Evolutionary conservation across 1,139 yeast genomes (phyloP).

Genomic region (Nakaseomyces uthaithaninus): DNA sequence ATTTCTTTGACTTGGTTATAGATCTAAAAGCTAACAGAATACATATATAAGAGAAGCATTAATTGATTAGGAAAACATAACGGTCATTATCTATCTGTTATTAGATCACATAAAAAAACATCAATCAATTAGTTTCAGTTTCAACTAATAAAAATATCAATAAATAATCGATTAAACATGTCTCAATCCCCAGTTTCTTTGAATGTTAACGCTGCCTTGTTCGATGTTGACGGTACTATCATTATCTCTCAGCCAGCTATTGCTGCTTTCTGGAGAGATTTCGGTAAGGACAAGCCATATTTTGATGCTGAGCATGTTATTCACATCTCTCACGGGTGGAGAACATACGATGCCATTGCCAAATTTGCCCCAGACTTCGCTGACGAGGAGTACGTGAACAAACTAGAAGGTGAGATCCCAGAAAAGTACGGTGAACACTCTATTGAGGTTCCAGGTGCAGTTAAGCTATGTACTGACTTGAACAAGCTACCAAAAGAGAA

Average conservation of each 20-base stretch:
- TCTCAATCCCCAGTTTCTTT: constrained; percentile 27
- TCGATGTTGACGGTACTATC: constrained; percentile 77
- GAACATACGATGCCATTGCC: constrained; percentile 70
- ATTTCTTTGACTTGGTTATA: neutral
- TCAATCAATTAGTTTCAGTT: neutral
- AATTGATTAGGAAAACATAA: neutral
- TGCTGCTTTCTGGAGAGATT: constrained; percentile 71
- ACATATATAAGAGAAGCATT: neutral
- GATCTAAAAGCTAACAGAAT: neutral
- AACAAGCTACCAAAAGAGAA: constrained; percentile 37
- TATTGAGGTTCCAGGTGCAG: constrained; percentile 68
- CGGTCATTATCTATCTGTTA: neutral
- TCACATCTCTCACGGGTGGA: constrained; percentile 71
- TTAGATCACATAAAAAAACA: neutral
- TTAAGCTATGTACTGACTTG: constrained; percentile 41
- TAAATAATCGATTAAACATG: constrained; percentile 18
- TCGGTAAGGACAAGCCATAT: constrained; percentile 60
- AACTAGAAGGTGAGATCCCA: constrained; percentile 64
- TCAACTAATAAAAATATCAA: constrained; percentile 1
- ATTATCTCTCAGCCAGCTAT: constrained; percentile 57
- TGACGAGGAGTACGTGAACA: constrained; percentile 54
- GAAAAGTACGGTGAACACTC: constrained; percentile 65
- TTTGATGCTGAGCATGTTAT: constrained; percentile 64
- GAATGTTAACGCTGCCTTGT: constrained; percentile 40
- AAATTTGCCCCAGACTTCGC: constrained; percentile 73